A percentile compares a stretch with the other conserved stretches of the same genome.
Evolutionary conservation across 805 yeast species (phyloP).

Genomic region (Kurtzmaniella fragi): DNA sequence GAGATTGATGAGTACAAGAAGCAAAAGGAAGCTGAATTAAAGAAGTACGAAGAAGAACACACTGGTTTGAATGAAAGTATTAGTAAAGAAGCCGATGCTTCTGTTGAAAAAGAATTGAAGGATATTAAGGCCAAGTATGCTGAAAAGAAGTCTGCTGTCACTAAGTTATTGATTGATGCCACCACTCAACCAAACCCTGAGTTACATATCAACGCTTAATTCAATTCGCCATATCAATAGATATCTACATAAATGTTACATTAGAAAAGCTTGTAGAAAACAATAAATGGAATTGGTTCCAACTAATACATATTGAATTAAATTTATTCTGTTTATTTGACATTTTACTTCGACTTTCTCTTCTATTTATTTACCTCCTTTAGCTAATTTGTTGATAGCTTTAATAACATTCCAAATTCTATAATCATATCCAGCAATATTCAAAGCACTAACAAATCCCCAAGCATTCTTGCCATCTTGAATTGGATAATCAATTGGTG

Average conservation of each 20-base stretch:
- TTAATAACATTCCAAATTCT: conserved; percentile 60
- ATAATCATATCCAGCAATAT: conserved; percentile 76
- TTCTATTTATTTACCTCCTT: conserved; percentile 16
- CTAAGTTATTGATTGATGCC: conserved; percentile 73
- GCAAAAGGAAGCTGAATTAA: conserved; percentile 78
- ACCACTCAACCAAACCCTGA: conserved; percentile 77
- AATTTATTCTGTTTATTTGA: neutral
- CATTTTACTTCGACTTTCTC: neutral
- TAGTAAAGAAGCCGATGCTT: conserved; percentile 72
- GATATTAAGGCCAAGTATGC: conserved; percentile 62
- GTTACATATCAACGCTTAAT: conserved; percentile 71
- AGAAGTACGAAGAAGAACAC: conserved; percentile 64
- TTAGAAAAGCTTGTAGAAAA: no score
- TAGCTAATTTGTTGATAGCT: conserved; percentile 34
- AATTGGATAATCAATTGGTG: conserved; percentile 89
- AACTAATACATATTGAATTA: neutral
- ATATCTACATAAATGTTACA: no score
- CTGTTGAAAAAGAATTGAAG: conserved; percentile 65
- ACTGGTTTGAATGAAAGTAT: conserved; percentile 71
- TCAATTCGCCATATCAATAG: no score
- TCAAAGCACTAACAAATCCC: conserved; percentile 78
- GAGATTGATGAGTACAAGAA: conserved; percentile 85
- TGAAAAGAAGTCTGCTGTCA: conserved; percentile 61
- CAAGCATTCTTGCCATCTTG: conserved; percentile 77
- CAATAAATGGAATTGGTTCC: no score